Evolutionary conservation across 768 basidiomycete species (phyloP).

Genomic region (Amanita pseudoporphyria): DNA sequence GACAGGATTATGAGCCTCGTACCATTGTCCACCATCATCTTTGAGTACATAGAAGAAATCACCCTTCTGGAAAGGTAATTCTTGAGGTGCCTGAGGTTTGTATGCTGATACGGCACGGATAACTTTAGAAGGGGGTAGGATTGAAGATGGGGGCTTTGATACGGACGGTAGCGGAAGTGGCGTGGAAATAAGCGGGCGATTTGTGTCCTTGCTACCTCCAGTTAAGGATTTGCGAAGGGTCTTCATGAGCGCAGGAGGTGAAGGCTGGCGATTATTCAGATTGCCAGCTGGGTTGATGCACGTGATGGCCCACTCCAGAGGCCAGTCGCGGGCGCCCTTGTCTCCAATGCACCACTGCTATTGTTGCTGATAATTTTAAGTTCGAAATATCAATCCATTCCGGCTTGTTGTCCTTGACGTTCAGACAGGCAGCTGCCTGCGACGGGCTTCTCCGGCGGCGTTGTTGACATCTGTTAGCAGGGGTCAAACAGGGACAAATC

Average conservation of each 20-base stretch:
- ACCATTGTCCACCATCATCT: slow-evolving; percentile 66
- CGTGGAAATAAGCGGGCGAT: slow-evolving; percentile 59
- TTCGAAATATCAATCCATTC: too few species aligned
- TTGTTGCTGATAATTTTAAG: too few species aligned
- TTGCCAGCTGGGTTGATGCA: not conserved
- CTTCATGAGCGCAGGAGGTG: slow-evolving; percentile 44
- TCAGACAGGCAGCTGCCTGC: not conserved
- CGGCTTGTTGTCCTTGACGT: not conserved
- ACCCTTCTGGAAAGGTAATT: slow-evolving; percentile 85
- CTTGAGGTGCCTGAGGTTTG: slow-evolving; percentile 64
- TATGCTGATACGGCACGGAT: slow-evolving; percentile 74
- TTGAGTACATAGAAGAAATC: slow-evolving; percentile 96
- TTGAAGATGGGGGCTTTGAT: slow-evolving; percentile 60
- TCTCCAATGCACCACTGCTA: too few species aligned
- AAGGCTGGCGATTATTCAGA: not conserved
- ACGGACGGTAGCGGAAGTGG: slow-evolving; percentile 57
- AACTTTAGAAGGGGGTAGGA: slow-evolving; percentile 88
- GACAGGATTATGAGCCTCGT: slow-evolving; percentile 92
- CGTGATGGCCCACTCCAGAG: not conserved
- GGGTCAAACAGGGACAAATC: slow-evolving; percentile 17
- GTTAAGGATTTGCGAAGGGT: slow-evolving; percentile 76
- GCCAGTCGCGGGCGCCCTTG: too few species aligned
- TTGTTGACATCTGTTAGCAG: not conserved
- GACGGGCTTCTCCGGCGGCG: not conserved
- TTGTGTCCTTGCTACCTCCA: slow-evolving; percentile 39